Evolutionary conservation across 176 grass and related monocot genomes (phyloP), one percentile per base, ranked within the genome.

Genomic region (Oryza australiensis): DNA sequence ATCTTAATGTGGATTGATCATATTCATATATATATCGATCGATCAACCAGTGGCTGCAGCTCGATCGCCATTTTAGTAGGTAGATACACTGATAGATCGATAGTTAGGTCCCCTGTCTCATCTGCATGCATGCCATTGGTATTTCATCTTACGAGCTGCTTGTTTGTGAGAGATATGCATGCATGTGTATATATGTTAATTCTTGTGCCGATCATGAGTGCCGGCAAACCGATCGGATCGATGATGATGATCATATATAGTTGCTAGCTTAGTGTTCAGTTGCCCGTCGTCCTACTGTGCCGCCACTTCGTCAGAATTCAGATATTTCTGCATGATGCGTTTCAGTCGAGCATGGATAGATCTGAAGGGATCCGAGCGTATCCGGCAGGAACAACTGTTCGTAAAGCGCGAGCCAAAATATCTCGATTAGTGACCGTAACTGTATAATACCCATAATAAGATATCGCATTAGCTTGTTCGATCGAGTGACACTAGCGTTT

Each of bases 401-500:
- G 26, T 76, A 55, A 68, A 81, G 86, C 75, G 45, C 18, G 35
- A 22, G 22, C 3, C 12, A 70, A 72, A 12, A 70, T 81, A 85
- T 81, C 82, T 76, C 14, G 2, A 86, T 71, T 72, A 85, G 87
- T 89, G 87, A 82, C 33, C 77, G 27, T 9, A 81, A 89, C 87
- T 89, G 83, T 89, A 77, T 55, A 67, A 81, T 82, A 81, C 72
- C 20, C 67, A 66, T 70, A 9, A 20, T 29, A 63, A 53, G 55
- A 64, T 9, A 76, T 42, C 77, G 65, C 72, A 29, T 72, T 68
- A 38, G 13, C 3, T 14, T 33, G 82, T 81, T 72, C 23, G 77
- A 89, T 89, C 72, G 6, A 65, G 32, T 11, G 43, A 66, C 82
- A 81, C 87, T 85, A 89, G 18, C 68, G 3, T 12, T 38, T 38